Base-by-base conservation (phyloP, 2,329 filamentous ascomycete genomes). In the Pestalotiopsis sp. region DNA sequence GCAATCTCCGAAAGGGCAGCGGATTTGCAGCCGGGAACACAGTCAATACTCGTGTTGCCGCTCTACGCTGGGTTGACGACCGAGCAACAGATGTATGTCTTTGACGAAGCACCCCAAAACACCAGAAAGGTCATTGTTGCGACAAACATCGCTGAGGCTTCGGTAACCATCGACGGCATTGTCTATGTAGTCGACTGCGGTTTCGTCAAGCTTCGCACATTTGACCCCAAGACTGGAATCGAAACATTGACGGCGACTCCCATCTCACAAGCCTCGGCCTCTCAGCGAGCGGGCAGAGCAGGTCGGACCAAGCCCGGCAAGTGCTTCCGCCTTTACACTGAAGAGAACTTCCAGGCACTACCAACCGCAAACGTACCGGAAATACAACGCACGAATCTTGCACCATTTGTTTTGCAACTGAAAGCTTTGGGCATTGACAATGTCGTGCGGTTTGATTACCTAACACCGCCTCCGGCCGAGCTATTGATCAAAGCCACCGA, bases 381-480 rank as follows among this genome's bases (percentile, higher is more conserved):
- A 79, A 94, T 98, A 40, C 95, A 98, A 76, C 89, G 96, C 64
- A 95, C 93, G 1, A 97, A 98, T 75, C 86, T 99, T 25, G 94
- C 95, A 0, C 93, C 94, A 0, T 90, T 94, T 2, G 88, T 98
- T 52, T 85, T 99, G 58, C 95, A 98, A 76, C 89, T 99, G 52
- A 97, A 98, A 81, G 95, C 96, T 1, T 85, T 99, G 1, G 96
- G 96, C 0, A 97, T 98, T 73, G 95, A 98, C 79, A 98, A 99
- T 74, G 91, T 98, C 41, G 89, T 94, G 4, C 91, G 94, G 4
- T 99, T 98, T 78, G 91, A 95, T 75, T 99, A 95, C 77, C 83
- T 98, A 65, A 95, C 93, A 3, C 85, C 94, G 2, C 96, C 96
- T 12, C 94, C 96, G 0, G 90, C 94, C 0, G 91, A 95, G 74